Evolutionary conservation across 495 filamentous ascomycete genomes (phyloP).

Genomic region (Aspergillus egyptiacus): DNA sequence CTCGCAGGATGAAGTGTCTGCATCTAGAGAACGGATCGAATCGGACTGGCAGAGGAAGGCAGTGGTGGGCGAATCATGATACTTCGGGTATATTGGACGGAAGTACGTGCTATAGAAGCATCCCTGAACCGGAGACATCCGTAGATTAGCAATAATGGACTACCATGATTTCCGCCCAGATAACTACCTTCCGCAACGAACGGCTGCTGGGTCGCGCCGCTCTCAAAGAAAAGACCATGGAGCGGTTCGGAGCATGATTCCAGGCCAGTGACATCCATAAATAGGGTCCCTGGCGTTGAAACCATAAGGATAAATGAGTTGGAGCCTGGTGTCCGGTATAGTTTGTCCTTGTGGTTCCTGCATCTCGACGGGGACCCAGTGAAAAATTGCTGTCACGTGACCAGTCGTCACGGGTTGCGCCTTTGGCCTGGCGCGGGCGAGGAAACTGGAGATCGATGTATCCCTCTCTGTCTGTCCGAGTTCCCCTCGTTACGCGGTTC

Average conservation of each 20-base stretch:
- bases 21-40: not conserved
- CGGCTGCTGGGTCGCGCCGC: slow-evolving; percentile 25
- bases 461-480: slow-evolving; percentile 18
- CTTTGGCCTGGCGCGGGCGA: slow-evolving; percentile 35
- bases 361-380: slow-evolving; percentile 2
- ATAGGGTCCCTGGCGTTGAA: slow-evolving; percentile 21
- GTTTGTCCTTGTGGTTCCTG: not conserved
- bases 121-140: slow-evolving; percentile 2
- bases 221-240: slow-evolving; percentile 36
- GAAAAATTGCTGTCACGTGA: slow-evolving; percentile 35
- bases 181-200: slow-evolving; percentile 26
- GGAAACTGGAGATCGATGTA: slow-evolving; percentile 14
- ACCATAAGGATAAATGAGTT: not conserved
- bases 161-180: not conserved
- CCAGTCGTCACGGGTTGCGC: slow-evolving; percentile 35
- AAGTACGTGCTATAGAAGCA: slow-evolving; percentile 9
- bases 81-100: slow-evolving; percentile 4
- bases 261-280: slow-evolving; percentile 49
- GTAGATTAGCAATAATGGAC: slow-evolving; percentile 1
- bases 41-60: slow-evolving; percentile 1
- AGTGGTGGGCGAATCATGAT: not conserved
- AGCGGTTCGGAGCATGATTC: slow-evolving; percentile 40
- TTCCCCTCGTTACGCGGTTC: slow-evolving; percentile 3
- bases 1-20: slow-evolving; percentile 6
- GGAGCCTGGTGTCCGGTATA: not conserved